Base-by-base conservation (phyloP, 1,284 basidiomycete genomes). In the Pterulicium gracile region DNA sequence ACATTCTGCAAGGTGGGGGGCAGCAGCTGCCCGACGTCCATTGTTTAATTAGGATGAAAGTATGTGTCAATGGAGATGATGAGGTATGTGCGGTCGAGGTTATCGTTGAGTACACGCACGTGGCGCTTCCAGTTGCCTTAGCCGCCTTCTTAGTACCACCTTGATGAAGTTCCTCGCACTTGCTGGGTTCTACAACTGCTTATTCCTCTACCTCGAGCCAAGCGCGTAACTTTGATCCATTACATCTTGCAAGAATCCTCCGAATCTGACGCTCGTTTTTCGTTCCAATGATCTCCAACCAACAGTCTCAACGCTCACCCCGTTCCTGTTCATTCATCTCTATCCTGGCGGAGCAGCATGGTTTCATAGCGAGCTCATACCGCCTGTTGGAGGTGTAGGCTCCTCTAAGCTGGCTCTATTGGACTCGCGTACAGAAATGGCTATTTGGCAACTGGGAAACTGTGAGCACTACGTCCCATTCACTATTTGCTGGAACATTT, bases 1-100 rank as follows among this genome's bases (percentile, higher is more conserved):
- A 95, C 71, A 58, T 94, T 95, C 69, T 93, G 88, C 13, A 95
- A 75, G 2, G 88, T 92, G 22, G 90, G 81, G 4, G 36, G 36
- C n/a, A 39, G 36, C 15, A 17, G n/a, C n/a, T n/a, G n/a, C n/a
- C n/a, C n/a, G n/a, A n/a, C n/a, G n/a, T n/a, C n/a, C n/a, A n/a
- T n/a, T n/a, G n/a, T n/a, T n/a, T n/a, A n/a, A n/a, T n/a, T n/a
- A n/a, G n/a, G n/a, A n/a, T n/a, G n/a, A n/a, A n/a, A n/a, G n/a
- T n/a, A n/a, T n/a, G n/a, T n/a, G n/a, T n/a, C n/a, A n/a, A n/a
- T n/a, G n/a, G n/a, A n/a, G n/a, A n/a, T n/a, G n/a, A n/a, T n/a
- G n/a, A n/a, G n/a, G n/a, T n/a, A n/a, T n/a, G n/a, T n/a, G n/a
- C n/a, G n/a, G n/a, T n/a, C n/a, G n/a, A n/a, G n/a, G n/a, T n/a